Base-by-base conservation (phyloP, 2,329 filamentous ascomycete genomes). In the Fusarium verticillioides region DNA sequence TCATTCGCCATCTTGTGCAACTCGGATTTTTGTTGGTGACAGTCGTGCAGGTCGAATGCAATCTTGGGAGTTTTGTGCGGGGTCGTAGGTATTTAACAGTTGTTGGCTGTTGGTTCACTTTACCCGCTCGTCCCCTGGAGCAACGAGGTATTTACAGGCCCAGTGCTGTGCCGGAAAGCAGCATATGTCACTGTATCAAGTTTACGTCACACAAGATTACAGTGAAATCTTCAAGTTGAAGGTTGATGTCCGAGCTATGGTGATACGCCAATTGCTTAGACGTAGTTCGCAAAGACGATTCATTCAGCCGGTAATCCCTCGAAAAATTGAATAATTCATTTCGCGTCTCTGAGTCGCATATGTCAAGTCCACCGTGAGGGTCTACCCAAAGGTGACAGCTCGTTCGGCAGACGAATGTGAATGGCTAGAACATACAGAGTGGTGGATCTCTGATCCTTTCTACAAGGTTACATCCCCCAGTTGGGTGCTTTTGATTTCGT, bases 291-390 rank as follows among this genome's bases (percentile, higher is more conserved):
- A 42, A 16, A 42, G 21, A 15, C n/a, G 13, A 9, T 13, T 42
- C 13, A 23, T 42, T 15, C 12, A 0, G 2, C 0, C 39, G 4
- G 12, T 1, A n/a, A 5, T 5, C 21, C 12, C 12, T n/a, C 2
- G 7, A 5, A n/a, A n/a, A 5, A 6, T 9, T 8, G 13, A 42
- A 42, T 4, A 16, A 23, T n/a, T 3, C 21, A 23, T 42, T 42
- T 42, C 13, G 8, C 5, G 8, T 16, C 8, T 42, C 13, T 6
- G 5, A 42, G 15, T 16, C n/a, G 40, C 2, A 23, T 9, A 15
- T 5, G 9, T 15, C 3, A 18, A 32, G 28, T n/a, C 9, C 30
- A 7, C 11, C 4, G 18, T 26, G 3, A 15, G 15, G 23, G 4
- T 9, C 32, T 26, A 15, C 21, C 11, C 10, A 12, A 26, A 19